A percentile compares a stretch with the other conserved stretches of the same genome.
Conservation (phyloP, 164 flowering plant genomes). For the Akebia trifoliata region DNA sequence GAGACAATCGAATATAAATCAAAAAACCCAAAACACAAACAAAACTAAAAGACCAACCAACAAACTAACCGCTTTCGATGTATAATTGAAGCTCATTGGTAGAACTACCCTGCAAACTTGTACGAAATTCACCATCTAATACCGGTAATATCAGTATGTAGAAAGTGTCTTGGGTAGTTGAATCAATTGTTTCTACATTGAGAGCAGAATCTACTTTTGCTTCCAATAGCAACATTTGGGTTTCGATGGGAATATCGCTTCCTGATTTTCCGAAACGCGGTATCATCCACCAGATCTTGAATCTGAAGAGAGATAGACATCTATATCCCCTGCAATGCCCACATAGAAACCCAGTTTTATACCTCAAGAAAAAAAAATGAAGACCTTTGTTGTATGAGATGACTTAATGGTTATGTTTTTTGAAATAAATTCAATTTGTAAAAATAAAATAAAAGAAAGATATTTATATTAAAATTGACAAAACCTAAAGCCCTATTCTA, state of each 20-base stretch:
- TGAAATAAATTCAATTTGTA: background rate
- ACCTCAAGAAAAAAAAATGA: background rate
- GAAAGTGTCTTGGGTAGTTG: conserved; percentile 25
- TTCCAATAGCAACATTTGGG: conserved; percentile 75
- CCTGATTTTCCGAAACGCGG: conserved; percentile 51
- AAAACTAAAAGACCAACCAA: background rate
- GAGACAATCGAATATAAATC: background rate
- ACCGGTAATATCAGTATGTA: conserved; percentile 59
- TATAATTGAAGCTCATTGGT: conserved; percentile 66
- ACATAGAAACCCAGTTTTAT: background rate
- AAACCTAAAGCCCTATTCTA: no score
- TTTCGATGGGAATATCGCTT: conserved; percentile 62
- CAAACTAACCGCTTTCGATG: conserved; percentile 57
- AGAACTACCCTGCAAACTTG: conserved; percentile 63
- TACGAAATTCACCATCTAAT: conserved; percentile 56
- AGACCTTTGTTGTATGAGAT: background rate
- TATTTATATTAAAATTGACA: no score
- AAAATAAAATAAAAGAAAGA: no score
- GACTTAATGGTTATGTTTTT: background rate
- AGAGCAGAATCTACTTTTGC: conserved; percentile 38
- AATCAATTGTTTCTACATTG: conserved; percentile 20
- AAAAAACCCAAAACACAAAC: conserved; percentile 1
- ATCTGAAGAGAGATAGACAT: conserved; percentile 49
- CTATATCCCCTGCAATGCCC: conserved; percentile 41
- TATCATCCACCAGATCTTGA: conserved; percentile 88